A percentile compares a stretch with the other conserved stretches of the same genome.
Evolutionary conservation across 768 basidiomycete genomes (phyloP).

Genomic region (Baorangia bicolor): DNA sequence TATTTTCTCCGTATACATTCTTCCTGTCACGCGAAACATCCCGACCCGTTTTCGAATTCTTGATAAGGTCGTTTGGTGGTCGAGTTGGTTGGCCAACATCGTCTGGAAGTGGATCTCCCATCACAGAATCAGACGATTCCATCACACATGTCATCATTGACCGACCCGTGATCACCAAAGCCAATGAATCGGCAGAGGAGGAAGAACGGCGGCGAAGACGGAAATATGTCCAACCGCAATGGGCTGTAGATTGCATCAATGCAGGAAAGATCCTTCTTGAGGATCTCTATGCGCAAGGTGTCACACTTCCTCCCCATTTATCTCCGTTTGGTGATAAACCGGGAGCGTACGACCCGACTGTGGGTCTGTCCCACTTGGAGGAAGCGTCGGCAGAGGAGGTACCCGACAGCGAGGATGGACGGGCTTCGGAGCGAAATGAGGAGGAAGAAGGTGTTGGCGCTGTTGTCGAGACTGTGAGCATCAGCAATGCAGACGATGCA

Average conservation of each 20-base stretch:
- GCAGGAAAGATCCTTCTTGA: conserved; percentile 79
- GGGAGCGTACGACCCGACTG: conserved; percentile 72
- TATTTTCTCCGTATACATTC: conserved; percentile 88
- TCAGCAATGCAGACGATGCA: conserved; percentile 48
- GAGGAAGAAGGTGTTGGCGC: conserved; percentile 31
- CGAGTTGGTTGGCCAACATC: conserved; percentile 86
- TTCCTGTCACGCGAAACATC: conserved; percentile 94
- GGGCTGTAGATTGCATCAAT: conserved; percentile 97
- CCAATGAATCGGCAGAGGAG: conserved; percentile 54
- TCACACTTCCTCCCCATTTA: conserved; percentile 87
- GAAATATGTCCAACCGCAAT: conserved; percentile 95
- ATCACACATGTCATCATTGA: conserved; percentile 98
- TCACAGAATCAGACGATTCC: conserved; percentile 70
- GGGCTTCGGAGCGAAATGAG: conserved; percentile 17
- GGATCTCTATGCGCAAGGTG: conserved; percentile 83
- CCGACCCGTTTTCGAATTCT: conserved; percentile 89
- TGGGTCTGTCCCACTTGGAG: conserved; percentile 27
- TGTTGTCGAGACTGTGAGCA: conserved; percentile 29
- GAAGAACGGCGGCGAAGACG: conserved; percentile 63
- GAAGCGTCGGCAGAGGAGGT: conserved; percentile 32
- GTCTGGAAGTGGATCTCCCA: conserved; percentile 78
- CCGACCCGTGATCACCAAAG: conserved; percentile 59
- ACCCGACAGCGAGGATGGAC: conserved; percentile 29
- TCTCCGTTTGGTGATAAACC: conserved; percentile 89
- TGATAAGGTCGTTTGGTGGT: conserved; percentile 90